Base-by-base conservation (phyloP, 208 protist genomes). In the Novymonas esmeraldas region DNA sequence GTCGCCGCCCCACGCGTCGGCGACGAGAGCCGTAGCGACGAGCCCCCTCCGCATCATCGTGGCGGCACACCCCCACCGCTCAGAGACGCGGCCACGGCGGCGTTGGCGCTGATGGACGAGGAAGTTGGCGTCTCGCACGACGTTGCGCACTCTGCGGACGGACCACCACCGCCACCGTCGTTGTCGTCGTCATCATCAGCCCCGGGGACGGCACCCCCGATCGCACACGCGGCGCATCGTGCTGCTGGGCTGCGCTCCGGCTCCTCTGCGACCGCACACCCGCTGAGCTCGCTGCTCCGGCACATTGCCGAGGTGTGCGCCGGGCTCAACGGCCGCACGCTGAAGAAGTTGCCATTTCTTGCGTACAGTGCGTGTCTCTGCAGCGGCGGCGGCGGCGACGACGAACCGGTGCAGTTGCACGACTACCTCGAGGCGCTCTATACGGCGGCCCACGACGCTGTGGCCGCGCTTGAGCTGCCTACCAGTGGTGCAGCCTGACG, bases 331-430 rank as follows among this genome's bases (percentile, higher is more conserved):
- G 97, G 95, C 0, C 86, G 97, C 38, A 82, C 73, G 13, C 57
- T 99, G 16, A 87, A 95, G 72, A 98, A 98, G 70, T 42, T 98
- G 13, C 95, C 97, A 5, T 96, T 98, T 58, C 64, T 98, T 1
- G 90, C 95, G 14, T 94, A 73, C 38, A 59, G 82, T 16, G 24
- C 42, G 2, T 84, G 78, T 39, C 9, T 73, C n/a, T 69, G 62
- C 55, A 24, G 34, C 24, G n/a, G 28, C 16, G 29, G 55, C 16
- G 55, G 24, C 11, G 56, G 26, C 39, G 22, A 14, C 55, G 24
- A 45, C 29, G 18, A n/a, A 24, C 5, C 20, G 11, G 28, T 74
- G 39, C 6, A 42, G 0, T 22, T 59, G 33, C n/a, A 20, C 7
- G 55, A 46, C 38, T 75, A 50, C 38, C 42, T 75, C 24, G 46